Percentiles rank a stretch among this genome's conserved stretches.
Conservation (phyloP, 805 yeast genomes). For the Suhomyces sp. region DNA sequence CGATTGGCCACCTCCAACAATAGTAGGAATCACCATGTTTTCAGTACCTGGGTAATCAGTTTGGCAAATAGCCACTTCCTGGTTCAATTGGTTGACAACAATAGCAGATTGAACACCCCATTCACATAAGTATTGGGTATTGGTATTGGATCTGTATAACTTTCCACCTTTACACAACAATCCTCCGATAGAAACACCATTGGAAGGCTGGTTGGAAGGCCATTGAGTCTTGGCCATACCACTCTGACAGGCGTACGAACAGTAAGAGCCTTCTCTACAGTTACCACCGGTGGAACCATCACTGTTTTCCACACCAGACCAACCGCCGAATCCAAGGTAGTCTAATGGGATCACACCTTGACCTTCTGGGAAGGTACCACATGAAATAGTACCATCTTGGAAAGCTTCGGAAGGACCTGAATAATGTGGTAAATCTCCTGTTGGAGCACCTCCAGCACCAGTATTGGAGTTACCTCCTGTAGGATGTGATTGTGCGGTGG, state of each 20-base stretch:
- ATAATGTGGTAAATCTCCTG: constrained; percentile 62
- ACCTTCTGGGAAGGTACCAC: constrained; percentile 74
- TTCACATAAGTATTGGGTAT: constrained; percentile 71
- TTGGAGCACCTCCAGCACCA: constrained; percentile 24
- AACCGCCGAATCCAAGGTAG: constrained; percentile 77
- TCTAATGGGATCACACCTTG: constrained; percentile 79
- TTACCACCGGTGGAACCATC: constrained; percentile 61
- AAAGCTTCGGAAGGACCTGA: constrained; percentile 59
- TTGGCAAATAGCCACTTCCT: constrained; percentile 88
- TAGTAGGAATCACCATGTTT: constrained; percentile 95
- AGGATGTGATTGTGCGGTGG: constrained; percentile 13
- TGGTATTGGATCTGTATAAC: constrained; percentile 76
- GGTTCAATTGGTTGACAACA: constrained; percentile 61
- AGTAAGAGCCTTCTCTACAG: constrained; percentile 88
- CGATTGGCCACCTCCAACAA: constrained; percentile 64
- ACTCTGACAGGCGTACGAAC: constrained; percentile 97
- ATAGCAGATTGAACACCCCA: constrained; percentile 77
- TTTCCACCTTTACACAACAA: constrained; percentile 80
- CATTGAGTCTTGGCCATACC: constrained; percentile 99
- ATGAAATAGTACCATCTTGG: constrained; percentile 67
- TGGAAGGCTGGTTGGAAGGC: constrained; percentile 84
- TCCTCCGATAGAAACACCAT: constrained; percentile 94
- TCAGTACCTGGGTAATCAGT: constrained; percentile 99
- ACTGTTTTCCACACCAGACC: constrained; percentile 68
- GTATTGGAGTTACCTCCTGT: constrained; percentile 19